Base-by-base conservation (phyloP, 768 basidiomycete genomes). In the Termitomyces sp. region DNA sequence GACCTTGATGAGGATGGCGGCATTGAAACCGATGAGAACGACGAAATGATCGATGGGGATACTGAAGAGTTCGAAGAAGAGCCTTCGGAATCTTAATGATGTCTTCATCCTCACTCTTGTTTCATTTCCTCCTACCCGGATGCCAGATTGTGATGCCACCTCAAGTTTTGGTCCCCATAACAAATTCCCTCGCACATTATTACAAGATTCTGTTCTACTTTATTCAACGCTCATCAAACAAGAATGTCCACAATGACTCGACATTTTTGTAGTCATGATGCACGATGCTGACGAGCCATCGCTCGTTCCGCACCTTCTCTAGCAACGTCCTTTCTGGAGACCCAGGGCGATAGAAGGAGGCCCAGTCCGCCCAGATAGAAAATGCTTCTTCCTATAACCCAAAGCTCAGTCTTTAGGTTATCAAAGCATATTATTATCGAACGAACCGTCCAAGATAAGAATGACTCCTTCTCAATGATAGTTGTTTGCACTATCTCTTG, bases 401-500 rank as follows among this genome's bases (percentile, higher is more conserved):
- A 20, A 61, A 55, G 43, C 57, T 40, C 48, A 33, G 35, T 52
- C 43, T 26, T 20, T 7, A 48, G 6, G 36, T 45, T 28, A 41
- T 45, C 24, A n/a, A 55, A 28, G 30, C 30, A 14, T 26, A 33
- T 36, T 26, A 33, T 32, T 14, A 45, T 9, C 38, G 36, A 7
- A 55, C 66, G 22, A 47, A 94, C 96, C 88, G 95, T 98, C 97
- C 97, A 99, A 0, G 93, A 87, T 36, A 92, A 72, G 78, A 99
- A 99, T 14, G 93, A 96, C 67, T 94, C 89, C 51, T 83, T 84
- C 67, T 98, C 97, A 36, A 99, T 98, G 63, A 98, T 94, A 0
- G 97, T 99, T 5, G 96, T 92, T 66, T 98, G 96, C 2, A 88
- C 83, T 47, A 99, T 88, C 71, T 99, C 97, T 68, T 97, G 91